Base-by-base conservation (phyloP, 2,329 filamentous ascomycete species). In the Neocatenulostroma microsporum region DNA sequence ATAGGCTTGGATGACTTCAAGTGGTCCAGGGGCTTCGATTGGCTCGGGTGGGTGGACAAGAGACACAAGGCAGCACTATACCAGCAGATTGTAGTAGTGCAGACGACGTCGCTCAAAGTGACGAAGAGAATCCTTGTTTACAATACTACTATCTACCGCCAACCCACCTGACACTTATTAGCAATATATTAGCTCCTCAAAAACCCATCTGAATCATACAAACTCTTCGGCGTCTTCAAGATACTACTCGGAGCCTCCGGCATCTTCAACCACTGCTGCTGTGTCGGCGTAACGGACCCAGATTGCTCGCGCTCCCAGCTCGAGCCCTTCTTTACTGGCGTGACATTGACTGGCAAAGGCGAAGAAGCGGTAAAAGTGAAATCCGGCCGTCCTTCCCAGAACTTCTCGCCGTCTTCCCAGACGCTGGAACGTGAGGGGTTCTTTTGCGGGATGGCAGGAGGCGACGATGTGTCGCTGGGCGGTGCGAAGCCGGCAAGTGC, bases 151-250 rank as follows among this genome's bases (percentile, higher is more conserved):
- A n/a, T n/a, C n/a, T n/a, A n/a, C n/a, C n/a, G n/a, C n/a, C n/a
- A n/a, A n/a, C n/a, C n/a, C n/a, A n/a, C n/a, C n/a, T n/a, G n/a
- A n/a, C n/a, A n/a, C n/a, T n/a, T n/a, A n/a, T 8, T 8, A n/a
- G 8, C 23, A 24, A 24, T 13, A 8, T 8, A 10, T 13, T 29
- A 31, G 5, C 11, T 44, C 41, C 34, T 52, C 48, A 62, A 48
- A 46, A 62, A 62, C 10, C 60, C 60, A 35, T 57, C 49, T n/a
- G 43, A 48, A 49, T 70, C 67, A 48, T 70, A 71, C 44, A 69
- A 47, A 51, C 67, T 70, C 35, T 51, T 62, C 23, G 64, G 65
- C 31, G 63, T 69, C n/a, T 35, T 26, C 34, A 19, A 13, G 17
- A 38, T 36, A 21, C 33, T 41, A 11, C 13, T 33, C 18, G 38